phyloP scores from a whole-genome alignment of 371 early-diverging fungal species.

The Basidiobolus meristosporus region DNA sequence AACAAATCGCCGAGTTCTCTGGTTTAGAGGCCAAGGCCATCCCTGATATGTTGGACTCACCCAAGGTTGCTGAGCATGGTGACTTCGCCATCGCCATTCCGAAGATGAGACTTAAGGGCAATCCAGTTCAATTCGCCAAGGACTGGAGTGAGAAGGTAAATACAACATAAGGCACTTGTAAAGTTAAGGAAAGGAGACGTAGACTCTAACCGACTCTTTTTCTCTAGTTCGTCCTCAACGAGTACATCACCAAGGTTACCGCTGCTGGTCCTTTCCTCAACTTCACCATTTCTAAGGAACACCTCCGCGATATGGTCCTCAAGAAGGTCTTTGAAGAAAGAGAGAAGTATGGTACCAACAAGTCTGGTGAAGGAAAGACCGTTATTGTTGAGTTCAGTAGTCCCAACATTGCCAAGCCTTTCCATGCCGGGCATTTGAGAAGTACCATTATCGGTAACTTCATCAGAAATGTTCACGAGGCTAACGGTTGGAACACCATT shows the following conservation, averaged over 20 bases:
- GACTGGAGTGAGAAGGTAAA: constrained; percentile 43
- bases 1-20: too few relatives aligned
- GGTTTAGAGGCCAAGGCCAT: too few relatives aligned
- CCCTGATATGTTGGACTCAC: constrained; percentile 37
- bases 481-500: constrained; percentile 72
- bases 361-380: constrained; percentile 36
- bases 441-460: constrained; percentile 98
- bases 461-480: constrained; percentile 62
- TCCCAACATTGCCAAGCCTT: constrained; percentile 99
- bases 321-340: constrained; percentile 18
- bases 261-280: constrained; percentile 83
- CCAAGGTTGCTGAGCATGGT: constrained; percentile 41
- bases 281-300: constrained; percentile 46
- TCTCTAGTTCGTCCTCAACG: neutral
- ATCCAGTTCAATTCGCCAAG: constrained; percentile 57
- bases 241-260: constrained; percentile 24
- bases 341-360: constrained; percentile 43
- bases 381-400: constrained; percentile 88
- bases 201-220: neutral
- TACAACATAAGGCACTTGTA: too few relatives aligned
- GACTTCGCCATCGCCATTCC: constrained; percentile 72
- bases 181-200: too few relatives aligned
- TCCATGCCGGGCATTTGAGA: constrained; percentile 98
- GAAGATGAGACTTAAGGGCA: constrained; percentile 68
- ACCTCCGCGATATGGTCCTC: constrained; percentile 28